These are phyloP conservation scores for Centaurea solstitialis DNA, from an alignment of 129 eudicot genomes.

Conservation along the genomic window DNA sequence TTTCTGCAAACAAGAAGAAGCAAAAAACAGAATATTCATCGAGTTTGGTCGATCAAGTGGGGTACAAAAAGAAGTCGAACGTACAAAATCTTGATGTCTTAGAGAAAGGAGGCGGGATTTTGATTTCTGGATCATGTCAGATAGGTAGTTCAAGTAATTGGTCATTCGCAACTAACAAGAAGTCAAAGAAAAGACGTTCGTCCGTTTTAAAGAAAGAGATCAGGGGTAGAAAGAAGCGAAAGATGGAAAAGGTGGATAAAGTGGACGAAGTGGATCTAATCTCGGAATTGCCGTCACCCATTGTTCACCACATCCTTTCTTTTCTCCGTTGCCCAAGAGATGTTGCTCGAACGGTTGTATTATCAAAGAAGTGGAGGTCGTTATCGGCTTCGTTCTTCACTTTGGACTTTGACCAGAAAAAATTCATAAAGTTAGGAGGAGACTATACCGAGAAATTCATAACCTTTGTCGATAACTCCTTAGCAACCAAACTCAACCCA, in stretches of 20 bases:
- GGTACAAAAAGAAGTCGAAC: conserved; percentile 23
- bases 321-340: conserved; percentile 48
- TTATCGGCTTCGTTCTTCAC: conserved; percentile 43
- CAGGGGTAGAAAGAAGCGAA: conserved; percentile 42
- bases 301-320: conserved; percentile 58
- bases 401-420: conserved; percentile 57
- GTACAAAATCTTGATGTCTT: conserved; percentile 14
- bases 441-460: conserved; percentile 25
- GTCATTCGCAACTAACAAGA: conserved; percentile 4
- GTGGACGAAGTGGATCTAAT: conserved; percentile 40
- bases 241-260: conserved; percentile 20
- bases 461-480: conserved; percentile 36
- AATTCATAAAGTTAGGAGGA: conserved; percentile 15
- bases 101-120: conserved; percentile 11
- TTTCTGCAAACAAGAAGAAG: conserved; percentile 24
- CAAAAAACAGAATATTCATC: conserved; percentile 22
- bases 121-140: conserved; percentile 42
- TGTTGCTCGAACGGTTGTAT: conserved; percentile 40
- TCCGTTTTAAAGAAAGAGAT: conserved; percentile 4
- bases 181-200: conserved; percentile 23
- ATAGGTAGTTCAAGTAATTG: neutral
- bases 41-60: neutral
- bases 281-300: conserved; percentile 55
- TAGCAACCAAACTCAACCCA: conserved; percentile 34
- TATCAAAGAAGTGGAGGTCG: conserved; percentile 58